Percentiles rank a stretch among this genome's conserved stretches.
Evolutionary conservation across 1,139 yeast genomes (phyloP).

Genomic region (Blastobotrys persicus): DNA sequence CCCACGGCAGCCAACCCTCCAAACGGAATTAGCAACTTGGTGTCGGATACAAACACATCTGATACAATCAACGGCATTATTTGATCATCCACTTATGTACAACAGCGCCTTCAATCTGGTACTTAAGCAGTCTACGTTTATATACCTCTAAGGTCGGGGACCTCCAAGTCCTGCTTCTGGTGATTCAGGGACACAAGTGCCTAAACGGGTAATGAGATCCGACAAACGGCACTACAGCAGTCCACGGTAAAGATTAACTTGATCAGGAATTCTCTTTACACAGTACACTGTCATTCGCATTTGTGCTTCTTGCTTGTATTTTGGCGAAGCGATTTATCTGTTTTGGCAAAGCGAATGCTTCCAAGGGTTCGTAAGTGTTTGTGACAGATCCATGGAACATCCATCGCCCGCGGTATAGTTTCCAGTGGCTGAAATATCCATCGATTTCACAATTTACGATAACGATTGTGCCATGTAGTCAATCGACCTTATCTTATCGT

Average conservation of each 20-base stretch:
- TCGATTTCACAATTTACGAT: too few species aligned
- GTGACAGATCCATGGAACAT: too few species aligned
- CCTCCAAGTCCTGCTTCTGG: neutral
- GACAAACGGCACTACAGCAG: neutral
- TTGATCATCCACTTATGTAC: neutral
- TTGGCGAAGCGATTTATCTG: neutral
- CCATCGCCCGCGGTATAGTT: too few species aligned
- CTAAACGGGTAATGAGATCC: slow-evolving; percentile 5
- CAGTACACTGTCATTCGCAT: neutral
- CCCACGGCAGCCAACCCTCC: slow-evolving; percentile 7
- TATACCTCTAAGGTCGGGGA: neutral
- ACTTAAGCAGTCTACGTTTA: neutral
- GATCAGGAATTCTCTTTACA: neutral
- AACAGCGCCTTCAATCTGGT: neutral
- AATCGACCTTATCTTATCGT: too few species aligned
- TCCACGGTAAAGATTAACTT: neutral
- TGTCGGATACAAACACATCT: neutral
- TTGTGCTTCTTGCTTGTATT: too few species aligned
- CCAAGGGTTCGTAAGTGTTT: too few species aligned
- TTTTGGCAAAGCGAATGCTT: too few species aligned
- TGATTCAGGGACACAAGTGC: slow-evolving; percentile 1
- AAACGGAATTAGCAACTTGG: neutral
- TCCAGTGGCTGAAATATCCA: too few species aligned
- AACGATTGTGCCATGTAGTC: too few species aligned
- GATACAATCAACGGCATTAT: neutral